Base-by-base conservation (phyloP, 306 rosid species). In the Elaeagnus macrophylla region DNA sequence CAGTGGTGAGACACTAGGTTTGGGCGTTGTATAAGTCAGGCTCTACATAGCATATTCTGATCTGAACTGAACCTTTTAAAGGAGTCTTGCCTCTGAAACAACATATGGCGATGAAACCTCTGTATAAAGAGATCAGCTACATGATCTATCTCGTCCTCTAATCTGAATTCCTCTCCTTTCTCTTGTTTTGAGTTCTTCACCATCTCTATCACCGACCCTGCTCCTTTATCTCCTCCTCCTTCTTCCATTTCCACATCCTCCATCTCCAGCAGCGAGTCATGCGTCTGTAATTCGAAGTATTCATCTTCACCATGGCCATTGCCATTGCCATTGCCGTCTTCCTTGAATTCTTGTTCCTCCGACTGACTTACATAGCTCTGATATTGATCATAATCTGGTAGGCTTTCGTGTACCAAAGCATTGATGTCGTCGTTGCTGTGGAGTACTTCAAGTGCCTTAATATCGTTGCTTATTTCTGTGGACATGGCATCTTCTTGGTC, bases 41-140 rank as follows among this genome's bases (percentile, higher is more conserved):
- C 32, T 25, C 32, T 5, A 25, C 32, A 25, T 25, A 49, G 53
- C 53, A 49, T 49, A 32, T 49, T 36, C 53, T 49, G 32, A 36
- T 49, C 32, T 25, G 32, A 25, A 25, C 32, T 25, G 2, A 25
- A 18, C 53, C 53, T 49, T 36, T 49, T 49, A 12, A 17, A 17
- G 7, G 35, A 49, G 36, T 49, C 13, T 12, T 49, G 53, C 66
- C 52, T 66, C 65, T 66, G 77, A 62, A 49, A 41, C 67, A 9
- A 39, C 48, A 66, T 51, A 43, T 55, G 68, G 2, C 36, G 61
- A 44, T 72, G 69, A 50, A 72, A 66, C 37, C 53, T 72, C 39
- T 38, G 49, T 6, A 72, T 72, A 56, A 72, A 66, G 48, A 72
- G 20, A 40, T 72, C 77, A 13, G 77, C 77, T 32, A 61, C 49